Percentiles rank a stretch among this genome's conserved stretches.
Conservation (phyloP, 2,329 filamentous ascomycete species). For the Hymenoscyphus repandus region DNA sequence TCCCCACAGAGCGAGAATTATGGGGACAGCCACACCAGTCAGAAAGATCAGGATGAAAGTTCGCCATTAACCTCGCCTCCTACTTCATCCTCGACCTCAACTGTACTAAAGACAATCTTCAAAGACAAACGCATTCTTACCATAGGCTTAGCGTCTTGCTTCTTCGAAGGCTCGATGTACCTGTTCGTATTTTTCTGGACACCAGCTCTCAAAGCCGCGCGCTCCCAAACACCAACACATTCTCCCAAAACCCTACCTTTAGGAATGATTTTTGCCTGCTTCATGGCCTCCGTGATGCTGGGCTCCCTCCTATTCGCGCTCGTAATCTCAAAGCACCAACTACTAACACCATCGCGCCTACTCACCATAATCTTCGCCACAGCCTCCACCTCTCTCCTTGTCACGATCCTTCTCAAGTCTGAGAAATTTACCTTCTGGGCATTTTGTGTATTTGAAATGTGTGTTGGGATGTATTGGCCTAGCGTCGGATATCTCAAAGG, state of each 20-base stretch:
- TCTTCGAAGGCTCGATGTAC: slow-evolving; percentile 59
- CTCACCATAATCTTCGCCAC: slow-evolving; percentile 37
- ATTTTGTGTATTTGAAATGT: slow-evolving; percentile 52
- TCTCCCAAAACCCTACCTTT: slow-evolving; percentile 40
- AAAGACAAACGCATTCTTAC: slow-evolving; percentile 44
- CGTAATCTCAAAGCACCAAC: slow-evolving; percentile 23
- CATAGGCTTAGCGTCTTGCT: slow-evolving; percentile 46
- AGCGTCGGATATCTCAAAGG: slow-evolving; percentile 51
- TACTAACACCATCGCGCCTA: slow-evolving; percentile 29
- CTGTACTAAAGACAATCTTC: slow-evolving; percentile 19
- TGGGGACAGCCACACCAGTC: slow-evolving; percentile 30
- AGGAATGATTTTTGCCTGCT: slow-evolving; percentile 50
- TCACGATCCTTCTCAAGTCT: slow-evolving; percentile 38
- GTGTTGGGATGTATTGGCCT: slow-evolving; percentile 54
- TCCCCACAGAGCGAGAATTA: slow-evolving; percentile 44
- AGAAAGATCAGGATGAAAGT: too few species aligned
- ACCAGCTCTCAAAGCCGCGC: slow-evolving; percentile 45
- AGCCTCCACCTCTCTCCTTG: slow-evolving; percentile 35
- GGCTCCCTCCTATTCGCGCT: slow-evolving; percentile 50
- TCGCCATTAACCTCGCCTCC: too few species aligned
- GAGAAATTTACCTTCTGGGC: slow-evolving; percentile 46
- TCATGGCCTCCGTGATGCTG: slow-evolving; percentile 55
- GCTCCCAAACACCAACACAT: slow-evolving; percentile 35
- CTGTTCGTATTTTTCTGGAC: slow-evolving; percentile 61
- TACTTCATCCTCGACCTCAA: slow-evolving; percentile 16